Conservation (phyloP, 2,329 filamentous ascomycete genomes). For the Ophiostoma montium region DNA sequence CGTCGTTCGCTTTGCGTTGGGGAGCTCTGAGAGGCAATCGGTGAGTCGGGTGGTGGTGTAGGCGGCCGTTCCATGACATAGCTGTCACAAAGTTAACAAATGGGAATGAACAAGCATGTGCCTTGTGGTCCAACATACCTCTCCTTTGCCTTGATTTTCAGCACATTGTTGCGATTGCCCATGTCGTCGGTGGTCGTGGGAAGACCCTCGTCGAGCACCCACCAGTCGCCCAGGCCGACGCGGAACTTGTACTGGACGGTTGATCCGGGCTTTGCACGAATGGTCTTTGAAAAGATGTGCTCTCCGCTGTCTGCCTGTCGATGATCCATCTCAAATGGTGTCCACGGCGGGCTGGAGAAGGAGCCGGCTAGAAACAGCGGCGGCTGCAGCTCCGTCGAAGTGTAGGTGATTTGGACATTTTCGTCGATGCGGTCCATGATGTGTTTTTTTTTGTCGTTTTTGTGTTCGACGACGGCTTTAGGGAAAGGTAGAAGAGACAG, state of each 20-base stretch:
- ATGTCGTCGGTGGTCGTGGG: slow-evolving; percentile 34
- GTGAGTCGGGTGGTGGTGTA: slow-evolving; percentile 12
- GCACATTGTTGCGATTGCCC: slow-evolving; percentile 35
- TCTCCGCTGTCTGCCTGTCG: slow-evolving; percentile 36
- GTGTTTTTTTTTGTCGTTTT: too few relatives aligned
- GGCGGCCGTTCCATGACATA: slow-evolving; percentile 7
- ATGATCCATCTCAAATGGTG: slow-evolving; percentile 49
- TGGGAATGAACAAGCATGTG: too few relatives aligned
- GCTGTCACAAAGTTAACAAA: neutral
- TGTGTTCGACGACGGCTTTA: too few relatives aligned
- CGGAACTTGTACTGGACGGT: slow-evolving; percentile 65
- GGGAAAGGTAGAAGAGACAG: neutral
- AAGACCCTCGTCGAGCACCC: slow-evolving; percentile 50
- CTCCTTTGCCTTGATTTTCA: slow-evolving; percentile 20
- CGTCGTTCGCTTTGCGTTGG: slow-evolving; percentile 13
- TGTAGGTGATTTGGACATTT: slow-evolving; percentile 45
- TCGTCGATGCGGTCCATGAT: neutral
- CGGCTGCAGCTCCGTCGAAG: slow-evolving; percentile 42
- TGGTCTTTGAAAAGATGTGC: slow-evolving; percentile 41
- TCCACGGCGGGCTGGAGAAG: slow-evolving; percentile 54
- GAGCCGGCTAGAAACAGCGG: slow-evolving; percentile 59
- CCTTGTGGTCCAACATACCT: too few relatives aligned
- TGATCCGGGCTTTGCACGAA: slow-evolving; percentile 39
- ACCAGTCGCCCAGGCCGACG: slow-evolving; percentile 52
- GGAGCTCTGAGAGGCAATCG: neutral